Evolutionary conservation across 371 early-diverging fungal species (phyloP), one percentile per base, ranked within the genome.

Genomic region (Zopfochytrium polystomum): DNA sequence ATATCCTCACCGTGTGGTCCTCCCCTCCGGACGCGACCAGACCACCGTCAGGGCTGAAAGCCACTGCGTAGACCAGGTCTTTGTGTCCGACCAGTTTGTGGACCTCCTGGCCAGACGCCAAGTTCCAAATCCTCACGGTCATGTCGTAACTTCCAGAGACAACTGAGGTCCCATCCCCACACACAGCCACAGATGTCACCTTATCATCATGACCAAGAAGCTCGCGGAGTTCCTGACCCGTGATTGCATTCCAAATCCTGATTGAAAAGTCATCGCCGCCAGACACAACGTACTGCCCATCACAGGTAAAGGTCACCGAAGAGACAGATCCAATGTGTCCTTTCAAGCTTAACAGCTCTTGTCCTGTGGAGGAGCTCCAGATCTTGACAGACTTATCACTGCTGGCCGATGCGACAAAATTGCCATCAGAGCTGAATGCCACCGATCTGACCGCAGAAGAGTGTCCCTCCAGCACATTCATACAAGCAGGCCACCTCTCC

Each of bases 191-290:
- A 15, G 89, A 87, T 55, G 91, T 90, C 3, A 95, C 93, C 57
- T 88, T 87, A 67, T 93, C 93, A 63, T 86, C 90, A 76, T 95
- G 96, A 0, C 93, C 94, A 66, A 91, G 90, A 53, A 95, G 71
- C 31, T 77, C 83, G 63, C 80, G 81, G 45, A 88, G 44, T 44
- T 82, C 86, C 48, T 78, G 71, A 26, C 82, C 78, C 34, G 79
- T 83, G 52, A 72, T 61, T 31, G 84, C 63, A 66, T 87, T 83
- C 90, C 90, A 90, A 34, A 89, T 62, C 58, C 85, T 85, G 64
- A 92, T 85, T 3, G 90, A 85, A 31, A 80, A 74, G 75, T 97
- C 98, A 57, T 90, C 82, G 20, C 91, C 91, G n/a, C 95, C 93
- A 0, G 92, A 90, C 23, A 93, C 84, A 44, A 93, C 81, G 54